These are phyloP conservation scores for Saccharum spontaneum DNA, from an alignment of 176 grass and related monocot species.

Conservation along the genomic window DNA sequence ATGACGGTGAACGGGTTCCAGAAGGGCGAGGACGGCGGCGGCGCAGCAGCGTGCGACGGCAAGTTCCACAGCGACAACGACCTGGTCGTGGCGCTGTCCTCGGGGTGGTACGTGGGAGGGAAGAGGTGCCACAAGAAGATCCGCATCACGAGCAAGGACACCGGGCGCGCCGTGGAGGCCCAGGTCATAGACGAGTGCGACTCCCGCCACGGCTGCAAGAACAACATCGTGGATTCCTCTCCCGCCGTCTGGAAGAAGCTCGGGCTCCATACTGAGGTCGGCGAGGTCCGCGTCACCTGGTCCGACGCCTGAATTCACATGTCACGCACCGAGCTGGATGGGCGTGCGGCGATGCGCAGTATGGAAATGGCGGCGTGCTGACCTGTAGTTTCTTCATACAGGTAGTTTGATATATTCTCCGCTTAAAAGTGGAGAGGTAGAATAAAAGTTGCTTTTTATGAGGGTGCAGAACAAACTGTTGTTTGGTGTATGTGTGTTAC, in stretches of 20 bases:
- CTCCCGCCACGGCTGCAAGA: not conserved
- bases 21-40: constrained; percentile 31
- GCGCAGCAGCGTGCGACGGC: constrained; percentile 34
- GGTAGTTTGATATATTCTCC: too few species aligned
- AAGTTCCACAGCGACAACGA: constrained; percentile 42
- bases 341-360: too few species aligned
- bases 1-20: constrained; percentile 46
- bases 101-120: constrained; percentile 15
- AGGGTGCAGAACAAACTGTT: too few species aligned
- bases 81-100: constrained; percentile 50
- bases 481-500: too few species aligned
- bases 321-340: too few species aligned
- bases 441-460: too few species aligned
- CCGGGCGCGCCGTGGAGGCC: constrained; percentile 33
- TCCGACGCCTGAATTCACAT: not conserved
- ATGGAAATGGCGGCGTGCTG: too few species aligned
- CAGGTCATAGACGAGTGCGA: constrained; percentile 52
- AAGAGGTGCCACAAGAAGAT: constrained; percentile 34
- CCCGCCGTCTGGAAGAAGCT: constrained; percentile 47
- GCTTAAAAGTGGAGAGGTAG: too few species aligned
- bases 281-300: constrained; percentile 41
- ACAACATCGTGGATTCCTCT: constrained; percentile 49
- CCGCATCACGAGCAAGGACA: constrained; percentile 24
- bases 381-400: too few species aligned
- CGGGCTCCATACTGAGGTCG: constrained; percentile 41